These are phyloP conservation scores for Emmonsiellopsis sp. DNA, from an alignment of 2,329 filamentous ascomycete genomes.

Conservation along the genomic window DNA sequence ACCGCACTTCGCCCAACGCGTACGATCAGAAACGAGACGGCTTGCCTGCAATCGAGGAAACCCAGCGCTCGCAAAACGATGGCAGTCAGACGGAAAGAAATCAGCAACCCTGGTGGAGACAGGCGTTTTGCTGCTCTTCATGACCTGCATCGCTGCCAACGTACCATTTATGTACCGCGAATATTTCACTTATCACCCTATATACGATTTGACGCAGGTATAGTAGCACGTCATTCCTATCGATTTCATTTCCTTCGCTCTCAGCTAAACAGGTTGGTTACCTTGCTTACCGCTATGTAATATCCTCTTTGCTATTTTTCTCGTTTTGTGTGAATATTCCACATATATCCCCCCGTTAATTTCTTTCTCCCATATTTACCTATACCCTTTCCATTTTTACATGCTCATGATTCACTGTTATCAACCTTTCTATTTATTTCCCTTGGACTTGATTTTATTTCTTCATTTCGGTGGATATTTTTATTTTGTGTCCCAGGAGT, in stretches of 20 bases:
- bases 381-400: not conserved
- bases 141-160: not conserved
- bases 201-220: not conserved
- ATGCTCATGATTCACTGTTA: not conserved
- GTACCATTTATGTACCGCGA: not conserved
- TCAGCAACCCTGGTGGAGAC: constrained; percentile 1
- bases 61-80: not conserved
- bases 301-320: not conserved
- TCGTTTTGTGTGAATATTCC: not conserved
- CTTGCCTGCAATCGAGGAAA: not conserved
- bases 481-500: not conserved
- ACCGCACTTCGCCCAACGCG: not conserved
- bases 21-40: not conserved
- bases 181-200: not conserved
- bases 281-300: not conserved
- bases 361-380: not conserved
- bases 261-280: not conserved
- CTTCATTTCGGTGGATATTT: not conserved
- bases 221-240: not conserved
- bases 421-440: not conserved
- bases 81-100: not conserved
- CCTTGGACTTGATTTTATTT: not conserved
- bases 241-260: too few relatives aligned
- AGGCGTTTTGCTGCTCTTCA: not conserved
- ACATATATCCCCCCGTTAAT: not conserved